These are phyloP conservation scores for Didymella keratinophila DNA, from an alignment of 2,329 filamentous ascomycete species.

Conservation along the genomic window DNA sequence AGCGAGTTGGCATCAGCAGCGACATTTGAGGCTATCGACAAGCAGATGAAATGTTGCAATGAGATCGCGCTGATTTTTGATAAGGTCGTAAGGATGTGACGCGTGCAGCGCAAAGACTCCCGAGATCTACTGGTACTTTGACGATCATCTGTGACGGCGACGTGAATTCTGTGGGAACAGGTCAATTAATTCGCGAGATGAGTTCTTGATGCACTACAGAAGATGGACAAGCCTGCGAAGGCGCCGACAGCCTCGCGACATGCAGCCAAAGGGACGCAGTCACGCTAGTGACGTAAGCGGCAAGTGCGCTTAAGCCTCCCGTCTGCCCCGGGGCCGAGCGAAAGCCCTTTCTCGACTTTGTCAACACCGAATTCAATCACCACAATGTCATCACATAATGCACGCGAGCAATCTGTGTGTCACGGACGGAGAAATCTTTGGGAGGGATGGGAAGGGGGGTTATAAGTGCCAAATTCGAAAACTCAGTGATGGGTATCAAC, in stretches of 20 bases:
- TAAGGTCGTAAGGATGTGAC: background rate
- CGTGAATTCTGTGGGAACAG: background rate
- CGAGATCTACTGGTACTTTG: background rate
- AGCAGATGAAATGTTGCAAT: background rate
- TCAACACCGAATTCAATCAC: background rate
- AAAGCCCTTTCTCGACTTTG: background rate
- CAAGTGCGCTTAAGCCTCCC: background rate
- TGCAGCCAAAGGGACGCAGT: background rate
- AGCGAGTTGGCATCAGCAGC: background rate
- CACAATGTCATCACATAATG: background rate
- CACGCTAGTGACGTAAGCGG: conserved; percentile 3
- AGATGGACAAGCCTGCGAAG: background rate
- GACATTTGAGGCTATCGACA: background rate
- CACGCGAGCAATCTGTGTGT: background rate
- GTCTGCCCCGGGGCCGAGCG: background rate
- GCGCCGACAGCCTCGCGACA: background rate
- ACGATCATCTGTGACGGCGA: background rate
- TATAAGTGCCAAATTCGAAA: background rate
- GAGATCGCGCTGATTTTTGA: background rate
- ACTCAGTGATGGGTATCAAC: conserved; percentile 4
- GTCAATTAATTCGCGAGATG: no score
- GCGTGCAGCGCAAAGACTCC: background rate
- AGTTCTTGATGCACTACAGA: no score
- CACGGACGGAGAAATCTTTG: background rate
- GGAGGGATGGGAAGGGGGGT: no score